A percentile compares a stretch with the other conserved stretches of the same genome.
Conservation (phyloP, 495 filamentous ascomycete species). For the Aspergillus wentii region DNA sequence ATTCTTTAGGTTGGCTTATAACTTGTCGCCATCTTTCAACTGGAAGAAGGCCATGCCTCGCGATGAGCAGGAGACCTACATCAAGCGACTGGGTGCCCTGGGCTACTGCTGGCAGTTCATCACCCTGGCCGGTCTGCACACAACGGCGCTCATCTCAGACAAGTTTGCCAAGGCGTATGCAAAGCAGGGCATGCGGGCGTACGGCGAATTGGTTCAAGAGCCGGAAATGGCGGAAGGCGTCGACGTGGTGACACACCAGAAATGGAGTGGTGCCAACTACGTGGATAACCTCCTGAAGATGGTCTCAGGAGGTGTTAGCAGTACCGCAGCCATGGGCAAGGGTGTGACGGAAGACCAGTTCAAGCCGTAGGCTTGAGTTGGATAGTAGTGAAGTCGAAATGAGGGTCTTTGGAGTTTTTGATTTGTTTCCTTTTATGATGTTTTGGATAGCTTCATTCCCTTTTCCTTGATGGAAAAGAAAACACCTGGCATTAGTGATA, state of each 20-base stretch:
- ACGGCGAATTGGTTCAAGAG: constrained; percentile 94
- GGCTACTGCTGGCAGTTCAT: constrained; percentile 99
- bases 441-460: constrained; percentile 2
- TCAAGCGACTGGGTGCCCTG: constrained; percentile 75
- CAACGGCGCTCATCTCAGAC: constrained; percentile 84
- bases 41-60: constrained; percentile 97
- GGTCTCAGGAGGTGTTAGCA: constrained; percentile 90
- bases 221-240: constrained; percentile 88
- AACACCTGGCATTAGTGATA: no score
- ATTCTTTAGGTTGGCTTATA: constrained; percentile 73
- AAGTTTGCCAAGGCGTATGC: constrained; percentile 81
- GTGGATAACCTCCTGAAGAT: constrained; percentile 93
- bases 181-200: constrained; percentile 86
- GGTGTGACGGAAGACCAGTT: constrained; percentile 99
- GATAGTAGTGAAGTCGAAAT: no score
- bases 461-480: no score
- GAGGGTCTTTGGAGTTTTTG: constrained; percentile 1
- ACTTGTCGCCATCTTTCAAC: constrained; percentile 98
- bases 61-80: constrained; percentile 95
- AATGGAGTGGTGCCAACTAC: constrained; percentile 94
- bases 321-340: constrained; percentile 92
- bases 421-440: constrained; percentile 3
- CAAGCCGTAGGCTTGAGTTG: constrained; percentile 43
- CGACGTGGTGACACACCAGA: constrained; percentile 97
- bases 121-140: constrained; percentile 96